Evolutionary conservation across 441 rosid species (phyloP).

Genomic region (Croton laevigatus): DNA sequence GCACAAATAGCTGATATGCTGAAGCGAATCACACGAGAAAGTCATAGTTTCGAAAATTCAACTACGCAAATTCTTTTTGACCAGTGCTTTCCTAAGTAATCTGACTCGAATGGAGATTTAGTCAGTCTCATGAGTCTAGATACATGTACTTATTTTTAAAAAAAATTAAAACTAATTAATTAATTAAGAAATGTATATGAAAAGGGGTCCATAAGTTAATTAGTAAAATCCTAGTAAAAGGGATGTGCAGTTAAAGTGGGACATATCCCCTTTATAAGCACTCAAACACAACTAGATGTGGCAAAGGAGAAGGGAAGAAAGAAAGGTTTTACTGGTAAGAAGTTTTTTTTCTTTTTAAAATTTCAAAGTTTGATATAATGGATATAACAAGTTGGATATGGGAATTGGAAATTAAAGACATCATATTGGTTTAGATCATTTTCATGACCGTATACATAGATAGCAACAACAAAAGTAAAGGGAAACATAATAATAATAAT

Average conservation of each 20-base stretch:
- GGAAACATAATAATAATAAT: conserved; percentile 19
- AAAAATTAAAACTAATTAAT: too few species aligned
- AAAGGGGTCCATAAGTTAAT: background rate
- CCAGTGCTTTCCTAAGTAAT: too few species aligned
- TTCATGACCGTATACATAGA: conserved; percentile 4
- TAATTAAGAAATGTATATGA: too few species aligned
- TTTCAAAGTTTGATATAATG: conserved; percentile 7
- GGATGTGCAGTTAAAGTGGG: background rate
- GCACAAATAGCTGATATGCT: too few species aligned
- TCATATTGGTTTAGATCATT: conserved; percentile 10
- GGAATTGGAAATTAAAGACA: conserved; percentile 12
- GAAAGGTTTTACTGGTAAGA: conserved; percentile 6
- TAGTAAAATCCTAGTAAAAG: conserved; percentile 3
- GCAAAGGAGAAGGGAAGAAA: background rate
- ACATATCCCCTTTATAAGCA: conserved; percentile 4
- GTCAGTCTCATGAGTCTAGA: too few species aligned
- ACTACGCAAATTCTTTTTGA: too few species aligned
- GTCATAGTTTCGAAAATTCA: too few species aligned
- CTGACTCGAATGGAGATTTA: too few species aligned
- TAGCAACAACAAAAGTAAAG: conserved; percentile 16
- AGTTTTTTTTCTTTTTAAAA: background rate
- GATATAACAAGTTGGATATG: conserved; percentile 13
- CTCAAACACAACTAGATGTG: background rate
- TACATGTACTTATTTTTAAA: too few species aligned
- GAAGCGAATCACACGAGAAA: too few species aligned